Evolutionary conservation across 352 stramenopile species (phyloP).

Genomic region (Peronospora tabacina): DNA sequence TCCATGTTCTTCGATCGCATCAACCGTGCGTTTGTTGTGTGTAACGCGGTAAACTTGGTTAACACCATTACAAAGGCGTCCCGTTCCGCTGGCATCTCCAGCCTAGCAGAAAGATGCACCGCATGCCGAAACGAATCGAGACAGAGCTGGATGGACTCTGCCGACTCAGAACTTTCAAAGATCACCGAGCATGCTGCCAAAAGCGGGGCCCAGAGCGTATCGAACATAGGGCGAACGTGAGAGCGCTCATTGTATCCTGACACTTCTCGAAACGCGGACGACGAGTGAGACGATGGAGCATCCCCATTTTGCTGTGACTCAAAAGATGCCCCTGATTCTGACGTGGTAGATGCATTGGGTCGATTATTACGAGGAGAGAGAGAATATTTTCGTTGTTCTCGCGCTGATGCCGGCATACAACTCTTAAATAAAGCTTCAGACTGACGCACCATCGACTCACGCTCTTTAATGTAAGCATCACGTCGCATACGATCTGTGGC

Average conservation of each 20-base stretch:
- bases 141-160: slow-evolving; percentile 89
- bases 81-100: slow-evolving; percentile 89
- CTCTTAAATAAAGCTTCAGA: slow-evolving; percentile 76
- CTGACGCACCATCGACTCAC: slow-evolving; percentile 72
- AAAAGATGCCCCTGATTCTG: slow-evolving; percentile 2
- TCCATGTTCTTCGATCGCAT: slow-evolving; percentile 97
- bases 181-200: slow-evolving; percentile 95
- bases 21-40: slow-evolving; percentile 86
- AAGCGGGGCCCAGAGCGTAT: slow-evolving; percentile 96
- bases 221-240: slow-evolving; percentile 95
- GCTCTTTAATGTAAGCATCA: slow-evolving; percentile 81
- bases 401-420: slow-evolving; percentile 30
- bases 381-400: slow-evolving; percentile 16
- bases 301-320: slow-evolving; percentile 13
- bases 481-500: slow-evolving; percentile 55
- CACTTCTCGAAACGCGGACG: slow-evolving; percentile 52
- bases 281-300: slow-evolving; percentile 15
- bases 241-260: slow-evolving; percentile 61
- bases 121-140: slow-evolving; percentile 93
- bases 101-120: slow-evolving; percentile 82
- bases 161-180: slow-evolving; percentile 91
- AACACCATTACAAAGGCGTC: slow-evolving; percentile 96
- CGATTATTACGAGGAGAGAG: slow-evolving; percentile 18
- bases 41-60: slow-evolving; percentile 93
- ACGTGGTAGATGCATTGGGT: slow-evolving; percentile 1